A percentile compares a stretch with the other conserved stretches of the same genome.
phyloP scores from a whole-genome alignment of 163 green algal species.

The Trebouxia gelatinosa region DNA sequence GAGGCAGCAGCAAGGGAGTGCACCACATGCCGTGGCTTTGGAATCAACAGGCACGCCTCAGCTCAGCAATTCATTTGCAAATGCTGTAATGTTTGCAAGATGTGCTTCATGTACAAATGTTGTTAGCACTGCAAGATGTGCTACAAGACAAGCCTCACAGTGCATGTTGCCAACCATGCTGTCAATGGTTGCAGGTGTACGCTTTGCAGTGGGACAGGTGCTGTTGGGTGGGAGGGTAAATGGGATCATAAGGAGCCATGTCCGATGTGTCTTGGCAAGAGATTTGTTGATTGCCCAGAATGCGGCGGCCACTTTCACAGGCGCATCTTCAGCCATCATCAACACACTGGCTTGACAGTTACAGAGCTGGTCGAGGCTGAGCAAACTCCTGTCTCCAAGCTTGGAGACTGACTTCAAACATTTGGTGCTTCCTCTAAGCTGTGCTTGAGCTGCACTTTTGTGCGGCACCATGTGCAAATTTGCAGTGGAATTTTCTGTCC shows the following conservation, averaged over 20 bases:
- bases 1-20: slow-evolving; percentile 55
- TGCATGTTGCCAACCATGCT: background rate
- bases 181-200: slow-evolving; percentile 45
- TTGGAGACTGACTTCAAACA: background rate
- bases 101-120: too few species aligned
- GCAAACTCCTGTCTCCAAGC: background rate
- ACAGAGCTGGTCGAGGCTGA: slow-evolving; percentile 15
- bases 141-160: background rate
- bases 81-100: too few species aligned
- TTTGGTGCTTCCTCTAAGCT: too few species aligned
- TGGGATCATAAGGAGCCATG: slow-evolving; percentile 61
- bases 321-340: slow-evolving; percentile 52
- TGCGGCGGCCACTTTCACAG: slow-evolving; percentile 67
- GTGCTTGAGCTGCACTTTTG: too few species aligned
- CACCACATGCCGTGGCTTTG: slow-evolving; percentile 63
- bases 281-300: slow-evolving; percentile 59
- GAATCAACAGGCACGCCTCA: slow-evolving; percentile 49
- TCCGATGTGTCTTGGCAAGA: slow-evolving; percentile 66
- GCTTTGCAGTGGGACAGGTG: slow-evolving; percentile 60
- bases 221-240: slow-evolving; percentile 69
- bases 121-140: too few species aligned
- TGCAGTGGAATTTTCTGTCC: too few species aligned
- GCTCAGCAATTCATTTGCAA: background rate
- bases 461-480: too few species aligned
- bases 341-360: background rate